Evolutionary conservation across 177 flowering plant species (phyloP).

Genomic region (Vitis hybrid): DNA sequence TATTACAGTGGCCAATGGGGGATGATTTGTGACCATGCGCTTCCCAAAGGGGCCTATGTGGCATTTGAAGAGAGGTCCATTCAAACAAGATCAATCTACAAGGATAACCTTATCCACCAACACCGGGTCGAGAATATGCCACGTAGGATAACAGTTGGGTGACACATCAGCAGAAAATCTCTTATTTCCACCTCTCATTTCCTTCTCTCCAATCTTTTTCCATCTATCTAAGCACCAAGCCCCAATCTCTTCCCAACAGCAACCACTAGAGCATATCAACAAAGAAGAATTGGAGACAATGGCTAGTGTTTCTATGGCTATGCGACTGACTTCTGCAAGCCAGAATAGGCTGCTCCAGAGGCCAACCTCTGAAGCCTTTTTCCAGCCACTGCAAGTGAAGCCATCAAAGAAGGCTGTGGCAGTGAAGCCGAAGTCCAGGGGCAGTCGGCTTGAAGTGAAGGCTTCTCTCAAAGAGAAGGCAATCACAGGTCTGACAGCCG

Average conservation of each 20-base stretch:
- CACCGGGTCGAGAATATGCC: conserved; percentile 1
- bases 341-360: conserved; percentile 12
- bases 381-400: conserved; percentile 28
- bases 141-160: conserved; percentile 8
- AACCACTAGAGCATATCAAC: background rate
- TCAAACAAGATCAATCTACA: background rate
- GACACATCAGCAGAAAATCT: conserved; percentile 15
- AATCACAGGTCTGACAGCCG: conserved; percentile 59
- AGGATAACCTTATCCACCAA: conserved; percentile 23
- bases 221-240: conserved; percentile 3
- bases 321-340: conserved; percentile 13
- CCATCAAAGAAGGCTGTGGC: conserved; percentile 9
- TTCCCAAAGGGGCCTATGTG: no score
- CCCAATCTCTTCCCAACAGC: background rate
- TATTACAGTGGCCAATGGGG: no score
- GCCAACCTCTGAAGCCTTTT: conserved; percentile 20
- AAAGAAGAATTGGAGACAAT: conserved; percentile 1
- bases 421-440: conserved; percentile 1
- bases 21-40: no score
- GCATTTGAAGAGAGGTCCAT: background rate
- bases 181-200: conserved; percentile 13
- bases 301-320: conserved; percentile 23
- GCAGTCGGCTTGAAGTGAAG: conserved; percentile 28
- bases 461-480: conserved; percentile 80
- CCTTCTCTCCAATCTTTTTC: background rate